These are phyloP conservation scores for Dimocarpus longan DNA, from an alignment of 345 rosid genomes.

Conservation along the genomic window DNA sequence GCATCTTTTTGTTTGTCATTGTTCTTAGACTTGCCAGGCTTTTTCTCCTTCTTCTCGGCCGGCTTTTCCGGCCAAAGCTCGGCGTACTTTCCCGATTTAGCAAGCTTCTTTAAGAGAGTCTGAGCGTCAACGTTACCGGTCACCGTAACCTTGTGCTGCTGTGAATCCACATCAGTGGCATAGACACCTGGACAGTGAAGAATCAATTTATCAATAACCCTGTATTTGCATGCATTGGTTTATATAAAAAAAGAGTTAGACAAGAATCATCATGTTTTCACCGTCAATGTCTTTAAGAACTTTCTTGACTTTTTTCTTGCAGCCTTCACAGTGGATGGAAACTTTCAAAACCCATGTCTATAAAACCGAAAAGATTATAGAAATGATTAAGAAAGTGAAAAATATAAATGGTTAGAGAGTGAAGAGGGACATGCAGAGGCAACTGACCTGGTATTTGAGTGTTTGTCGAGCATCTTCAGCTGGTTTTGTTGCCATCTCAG, in stretches of 20 bases:
- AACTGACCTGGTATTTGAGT: conserved; percentile 49
- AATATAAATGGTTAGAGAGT: neutral
- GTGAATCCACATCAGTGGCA: conserved; percentile 48
- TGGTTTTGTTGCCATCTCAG: conserved; percentile 43
- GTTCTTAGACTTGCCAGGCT: conserved; percentile 34
- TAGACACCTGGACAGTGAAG: conserved; percentile 52
- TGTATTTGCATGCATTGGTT: neutral
- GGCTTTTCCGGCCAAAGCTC: conserved; percentile 58
- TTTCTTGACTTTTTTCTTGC: conserved; percentile 74
- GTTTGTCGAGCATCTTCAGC: conserved; percentile 34
- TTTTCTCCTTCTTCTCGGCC: conserved; percentile 33
- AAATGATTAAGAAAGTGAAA: neutral
- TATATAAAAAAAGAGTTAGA: neutral
- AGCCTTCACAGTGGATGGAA: conserved; percentile 73
- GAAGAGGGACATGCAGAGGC: neutral
- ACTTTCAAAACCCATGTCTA: conserved; percentile 75
- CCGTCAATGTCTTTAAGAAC: conserved; percentile 69
- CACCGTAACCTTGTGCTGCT: conserved; percentile 65
- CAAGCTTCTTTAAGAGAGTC: conserved; percentile 58
- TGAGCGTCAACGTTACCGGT: conserved; percentile 54
- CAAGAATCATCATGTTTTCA: conserved; percentile 11
- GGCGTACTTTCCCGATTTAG: conserved; percentile 59
- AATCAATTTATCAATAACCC: neutral
- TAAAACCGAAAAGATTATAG: conserved; percentile 6
- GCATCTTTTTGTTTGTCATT: conserved; percentile 26